Conservation (phyloP, 371 early-diverging fungal species). For the Saksenaea oblongispora region DNA sequence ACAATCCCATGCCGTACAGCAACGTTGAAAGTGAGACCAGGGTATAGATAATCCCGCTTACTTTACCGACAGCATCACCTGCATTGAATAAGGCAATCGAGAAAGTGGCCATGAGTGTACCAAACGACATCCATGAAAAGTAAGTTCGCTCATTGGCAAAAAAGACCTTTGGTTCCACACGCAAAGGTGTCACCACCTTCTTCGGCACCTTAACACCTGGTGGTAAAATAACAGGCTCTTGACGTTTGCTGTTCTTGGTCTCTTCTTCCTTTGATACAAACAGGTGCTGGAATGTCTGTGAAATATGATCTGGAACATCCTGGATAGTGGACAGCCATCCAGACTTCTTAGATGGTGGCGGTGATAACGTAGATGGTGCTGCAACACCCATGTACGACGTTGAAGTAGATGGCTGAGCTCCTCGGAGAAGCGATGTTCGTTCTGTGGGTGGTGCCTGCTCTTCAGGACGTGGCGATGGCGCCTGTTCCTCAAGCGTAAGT, state of each 20-base stretch:
- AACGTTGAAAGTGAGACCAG: conserved; percentile 79
- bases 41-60: conserved; percentile 82
- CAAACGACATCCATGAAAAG: conserved; percentile 87
- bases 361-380: not conserved
- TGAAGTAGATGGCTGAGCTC: not conserved
- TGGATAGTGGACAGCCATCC: conserved; percentile 13
- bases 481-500: not conserved
- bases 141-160: conserved; percentile 99
- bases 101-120: conserved; percentile 74
- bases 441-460: conserved; percentile 23
- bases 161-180: conserved; percentile 99
- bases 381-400: conserved; percentile 14
- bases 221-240: conserved; percentile 40
- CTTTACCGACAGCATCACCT: conserved; percentile 75
- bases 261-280: conserved; percentile 4
- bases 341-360: not conserved
- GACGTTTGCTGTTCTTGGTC: not conserved
- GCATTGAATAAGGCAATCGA: conserved; percentile 85
- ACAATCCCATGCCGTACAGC: conserved; percentile 91
- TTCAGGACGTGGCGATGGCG: conserved; percentile 13
- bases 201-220: conserved; percentile 59
- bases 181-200: conserved; percentile 78
- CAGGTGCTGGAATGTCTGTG: conserved; percentile 16
- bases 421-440: conserved; percentile 23
- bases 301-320: conserved; percentile 8